A percentile compares a stretch with the other conserved stretches of the same genome.
Conservation (phyloP, 441 rosid genomes). For the Sinapis alba region DNA sequence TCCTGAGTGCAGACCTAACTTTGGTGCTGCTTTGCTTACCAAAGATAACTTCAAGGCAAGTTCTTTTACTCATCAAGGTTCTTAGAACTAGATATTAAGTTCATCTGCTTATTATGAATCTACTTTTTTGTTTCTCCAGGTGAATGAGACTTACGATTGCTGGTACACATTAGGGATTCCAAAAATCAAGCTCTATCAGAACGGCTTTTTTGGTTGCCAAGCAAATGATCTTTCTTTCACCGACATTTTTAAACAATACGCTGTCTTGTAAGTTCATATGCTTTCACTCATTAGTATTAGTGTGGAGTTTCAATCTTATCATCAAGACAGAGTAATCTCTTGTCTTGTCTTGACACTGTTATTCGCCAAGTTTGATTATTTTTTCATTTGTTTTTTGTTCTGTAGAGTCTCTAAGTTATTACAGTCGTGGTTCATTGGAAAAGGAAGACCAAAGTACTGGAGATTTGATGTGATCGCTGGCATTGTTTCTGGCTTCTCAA, state of each 20-base stretch:
- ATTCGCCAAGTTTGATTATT: neutral
- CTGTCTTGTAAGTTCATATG: constrained; percentile 60
- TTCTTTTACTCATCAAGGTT: neutral
- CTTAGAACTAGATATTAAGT: neutral
- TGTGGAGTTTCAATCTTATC: neutral
- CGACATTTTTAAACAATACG: constrained; percentile 59
- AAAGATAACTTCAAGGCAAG: constrained; percentile 81
- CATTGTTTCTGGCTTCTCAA: constrained; percentile 56
- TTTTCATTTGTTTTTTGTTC: neutral
- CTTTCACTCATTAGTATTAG: neutral
- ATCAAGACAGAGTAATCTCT: neutral
- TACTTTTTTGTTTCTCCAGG: constrained; percentile 44
- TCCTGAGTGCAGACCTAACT: constrained; percentile 77
- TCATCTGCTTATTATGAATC: neutral
- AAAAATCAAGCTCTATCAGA: constrained; percentile 68
- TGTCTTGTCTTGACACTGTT: constrained; percentile 6
- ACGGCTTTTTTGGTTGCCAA: constrained; percentile 74
- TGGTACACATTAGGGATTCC: constrained; percentile 74
- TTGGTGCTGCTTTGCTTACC: constrained; percentile 70
- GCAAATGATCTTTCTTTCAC: constrained; percentile 57
- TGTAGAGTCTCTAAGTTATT: constrained; percentile 51
- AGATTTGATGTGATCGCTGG: constrained; percentile 63
- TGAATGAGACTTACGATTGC: constrained; percentile 89
- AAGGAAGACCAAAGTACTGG: constrained; percentile 47
- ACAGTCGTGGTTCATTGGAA: constrained; percentile 42